Conservation (phyloP, 345 rosid species). For the Bretschneidera sinensis region DNA sequence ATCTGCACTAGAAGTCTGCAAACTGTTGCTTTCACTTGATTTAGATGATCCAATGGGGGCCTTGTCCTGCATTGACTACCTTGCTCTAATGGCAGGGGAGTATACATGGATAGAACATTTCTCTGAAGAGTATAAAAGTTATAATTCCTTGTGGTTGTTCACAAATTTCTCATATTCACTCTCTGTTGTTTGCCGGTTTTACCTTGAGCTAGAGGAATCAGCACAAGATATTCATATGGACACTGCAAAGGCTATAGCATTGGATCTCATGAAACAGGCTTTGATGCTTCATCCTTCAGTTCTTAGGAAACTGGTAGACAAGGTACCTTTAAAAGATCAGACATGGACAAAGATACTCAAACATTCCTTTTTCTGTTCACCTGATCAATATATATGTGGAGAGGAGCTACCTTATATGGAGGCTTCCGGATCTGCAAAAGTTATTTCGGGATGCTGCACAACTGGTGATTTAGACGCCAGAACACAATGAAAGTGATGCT, state of each 20-base stretch:
- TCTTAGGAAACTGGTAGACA: constrained; percentile 62
- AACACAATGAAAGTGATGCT: constrained; percentile 44
- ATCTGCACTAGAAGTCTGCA: constrained; percentile 89
- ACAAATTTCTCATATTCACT: constrained; percentile 87
- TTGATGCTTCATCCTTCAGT: constrained; percentile 84
- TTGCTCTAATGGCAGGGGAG: constrained; percentile 80
- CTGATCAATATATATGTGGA: constrained; percentile 70
- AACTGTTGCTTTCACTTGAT: constrained; percentile 73
- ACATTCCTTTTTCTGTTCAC: constrained; percentile 56
- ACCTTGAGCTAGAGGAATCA: constrained; percentile 51
- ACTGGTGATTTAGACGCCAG: constrained; percentile 48
- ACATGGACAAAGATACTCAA: constrained; percentile 63
- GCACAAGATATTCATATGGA: constrained; percentile 22
- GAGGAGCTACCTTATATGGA: constrained; percentile 78
- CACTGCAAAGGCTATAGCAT: constrained; percentile 45
- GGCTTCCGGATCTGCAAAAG: constrained; percentile 84
- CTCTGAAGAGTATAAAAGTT: constrained; percentile 62
- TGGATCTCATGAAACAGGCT: constrained; percentile 82
- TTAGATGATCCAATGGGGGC: constrained; percentile 82
- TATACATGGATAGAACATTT: constrained; percentile 75
- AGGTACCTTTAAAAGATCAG: constrained; percentile 82
- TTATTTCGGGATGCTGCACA: constrained; percentile 55
- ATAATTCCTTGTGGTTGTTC: constrained; percentile 81
- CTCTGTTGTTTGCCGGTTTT: constrained; percentile 68
- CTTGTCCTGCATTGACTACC: constrained; percentile 84